Conservation (phyloP, 2,329 filamentous ascomycete species). For the Lachnellula arida region DNA sequence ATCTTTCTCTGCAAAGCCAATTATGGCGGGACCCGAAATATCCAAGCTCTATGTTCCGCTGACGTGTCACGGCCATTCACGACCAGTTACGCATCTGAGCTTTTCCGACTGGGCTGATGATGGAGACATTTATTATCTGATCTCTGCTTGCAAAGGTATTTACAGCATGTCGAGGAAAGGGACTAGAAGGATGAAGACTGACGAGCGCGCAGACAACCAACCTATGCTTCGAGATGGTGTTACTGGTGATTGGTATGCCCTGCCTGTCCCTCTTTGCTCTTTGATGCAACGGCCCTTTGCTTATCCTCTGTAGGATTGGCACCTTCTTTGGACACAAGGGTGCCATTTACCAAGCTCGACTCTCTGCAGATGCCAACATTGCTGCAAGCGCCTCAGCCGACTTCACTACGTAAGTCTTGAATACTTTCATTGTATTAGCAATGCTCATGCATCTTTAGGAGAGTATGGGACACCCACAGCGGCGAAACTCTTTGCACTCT, state of each 20-base stretch:
- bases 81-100: constrained; percentile 68
- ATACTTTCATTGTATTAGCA: not conserved
- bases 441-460: constrained; percentile 50
- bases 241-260: constrained; percentile 79
- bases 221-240: constrained; percentile 96
- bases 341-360: constrained; percentile 90
- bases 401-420: constrained; percentile 72
- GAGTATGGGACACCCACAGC: constrained; percentile 95
- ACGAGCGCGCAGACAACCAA: constrained; percentile 69
- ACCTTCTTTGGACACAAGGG: constrained; percentile 98
- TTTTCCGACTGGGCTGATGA: constrained; percentile 57
- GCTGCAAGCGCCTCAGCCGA: constrained; percentile 94
- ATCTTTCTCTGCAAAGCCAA: constrained; percentile 1
- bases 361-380: constrained; percentile 81
- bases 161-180: not conserved
- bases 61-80: constrained; percentile 71
- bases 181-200: constrained; percentile 4
- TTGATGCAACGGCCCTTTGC: constrained; percentile 2
- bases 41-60: constrained; percentile 51
- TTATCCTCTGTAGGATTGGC: constrained; percentile 61
- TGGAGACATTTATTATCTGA: constrained; percentile 67
- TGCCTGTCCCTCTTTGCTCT: not conserved
- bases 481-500: constrained; percentile 85
- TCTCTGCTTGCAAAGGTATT: constrained; percentile 66
- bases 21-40: constrained; percentile 27